These are phyloP conservation scores for Wilcoxina mikolae DNA, from an alignment of 495 filamentous ascomycete species.

Conservation along the genomic window DNA sequence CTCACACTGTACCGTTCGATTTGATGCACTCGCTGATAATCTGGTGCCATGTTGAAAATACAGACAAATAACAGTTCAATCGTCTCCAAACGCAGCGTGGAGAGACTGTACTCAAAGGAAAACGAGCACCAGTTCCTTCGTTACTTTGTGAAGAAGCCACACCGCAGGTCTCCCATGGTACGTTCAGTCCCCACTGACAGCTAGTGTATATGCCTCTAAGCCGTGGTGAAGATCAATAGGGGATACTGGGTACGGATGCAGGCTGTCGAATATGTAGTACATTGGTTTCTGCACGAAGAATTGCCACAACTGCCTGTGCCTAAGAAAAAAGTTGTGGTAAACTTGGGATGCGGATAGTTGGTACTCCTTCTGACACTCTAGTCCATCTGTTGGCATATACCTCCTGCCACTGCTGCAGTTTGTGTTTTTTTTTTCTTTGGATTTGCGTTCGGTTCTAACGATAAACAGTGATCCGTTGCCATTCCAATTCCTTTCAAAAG, in stretches of 20 bases:
- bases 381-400: not conserved
- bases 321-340: constrained; percentile 61
- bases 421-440: not conserved
- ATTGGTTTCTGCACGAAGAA: constrained; percentile 46
- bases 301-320: constrained; percentile 27
- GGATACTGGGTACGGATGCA: constrained; percentile 79
- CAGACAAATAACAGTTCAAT: constrained; percentile 86
- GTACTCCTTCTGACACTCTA: constrained; percentile 26
- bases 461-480: constrained; percentile 66
- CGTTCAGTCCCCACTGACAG: not conserved
- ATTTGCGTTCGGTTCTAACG: not conserved
- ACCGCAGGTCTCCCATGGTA: constrained; percentile 54
- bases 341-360: constrained; percentile 84
- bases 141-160: constrained; percentile 71
- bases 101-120: constrained; percentile 56
- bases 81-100: constrained; percentile 77
- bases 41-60: not conserved
- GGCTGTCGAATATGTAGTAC: constrained; percentile 58
- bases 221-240: constrained; percentile 46
- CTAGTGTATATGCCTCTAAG: not conserved
- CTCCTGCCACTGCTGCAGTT: not conserved
- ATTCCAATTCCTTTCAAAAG: constrained; percentile 60
- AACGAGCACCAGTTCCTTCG: constrained; percentile 67
- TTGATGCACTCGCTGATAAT: not conserved
- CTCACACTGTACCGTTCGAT: not conserved